Evolutionary conservation across 148 eudicot genomes (phyloP), one percentile per base, ranked within the genome.

Genomic region (Amaranthus palmeri): DNA sequence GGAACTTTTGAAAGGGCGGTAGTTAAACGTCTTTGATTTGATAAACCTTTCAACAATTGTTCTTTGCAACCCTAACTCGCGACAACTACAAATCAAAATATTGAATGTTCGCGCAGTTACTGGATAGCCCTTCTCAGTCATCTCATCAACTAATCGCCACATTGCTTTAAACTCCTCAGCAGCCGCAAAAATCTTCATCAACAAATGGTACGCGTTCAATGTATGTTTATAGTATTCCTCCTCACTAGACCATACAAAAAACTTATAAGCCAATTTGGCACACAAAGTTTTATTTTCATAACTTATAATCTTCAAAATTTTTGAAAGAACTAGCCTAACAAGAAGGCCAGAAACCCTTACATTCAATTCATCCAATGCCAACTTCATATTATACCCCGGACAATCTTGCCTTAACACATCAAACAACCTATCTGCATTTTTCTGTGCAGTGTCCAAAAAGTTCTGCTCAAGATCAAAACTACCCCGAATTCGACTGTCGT

Each of bases 131-230:
- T 87, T 87, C 60, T 87, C 92, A 5, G 70, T 87, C 98, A 93
- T 93, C 78, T 93, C 98, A 78, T 90, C 92, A 43, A 86, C 83
- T 79, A 93, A 82, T 62, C 89, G 86, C 90, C 92, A 88, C 96
- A 90, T 87, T 63, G 96, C 95, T 79, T 82, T 85, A 72, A 78
- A 86, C 72, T 93, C 96, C 61, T 86, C 92, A 36, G 93, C 73
- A 42, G 82, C 81, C 0, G 88, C 95, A 79, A 93, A 85, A 13
- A 93, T 86, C 71, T 88, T 82, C 91, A 93, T 86, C 10, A 93
- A 74, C 65, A 93, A 56, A 83, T 93, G 95, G 75, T 90, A 91
- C 12, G 84, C 48, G 60, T 87, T 85, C 69, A 74, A 74, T 3
- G 95, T 88, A 56, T 89, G 98, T 14, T 66, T 77, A 57, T 85